These are phyloP conservation scores for Candida fluviatilis DNA, from an alignment of 805 yeast genomes.

Conservation along the genomic window DNA sequence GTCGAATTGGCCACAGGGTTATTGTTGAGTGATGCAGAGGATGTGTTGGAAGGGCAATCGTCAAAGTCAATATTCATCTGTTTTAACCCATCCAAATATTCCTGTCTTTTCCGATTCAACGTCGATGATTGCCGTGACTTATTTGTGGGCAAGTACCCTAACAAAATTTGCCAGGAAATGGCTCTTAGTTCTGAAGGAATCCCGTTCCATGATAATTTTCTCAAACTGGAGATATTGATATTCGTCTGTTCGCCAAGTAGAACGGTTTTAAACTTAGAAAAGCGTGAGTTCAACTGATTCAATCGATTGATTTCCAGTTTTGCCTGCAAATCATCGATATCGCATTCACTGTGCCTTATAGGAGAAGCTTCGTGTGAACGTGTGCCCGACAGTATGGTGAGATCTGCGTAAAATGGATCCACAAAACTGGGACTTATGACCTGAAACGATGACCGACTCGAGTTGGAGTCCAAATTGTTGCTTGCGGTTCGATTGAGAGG, in stretches of 20 bases:
- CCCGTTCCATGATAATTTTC: constrained; percentile 91
- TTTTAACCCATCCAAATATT: constrained; percentile 70
- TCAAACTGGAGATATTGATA: constrained; percentile 65
- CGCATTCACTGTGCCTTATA: not conserved
- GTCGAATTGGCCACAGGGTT: constrained; percentile 9
- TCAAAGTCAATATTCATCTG: constrained; percentile 44
- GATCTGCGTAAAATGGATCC: constrained; percentile 37
- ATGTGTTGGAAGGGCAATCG: constrained; percentile 17
- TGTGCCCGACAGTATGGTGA: constrained; percentile 13
- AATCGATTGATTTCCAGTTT: constrained; percentile 50
- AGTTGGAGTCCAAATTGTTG: constrained; percentile 8
- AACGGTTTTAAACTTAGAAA: constrained; percentile 62
- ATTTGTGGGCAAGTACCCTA: constrained; percentile 90
- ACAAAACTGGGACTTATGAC: constrained; percentile 24
- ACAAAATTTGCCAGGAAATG: constrained; percentile 79
- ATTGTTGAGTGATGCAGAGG: constrained; percentile 9
- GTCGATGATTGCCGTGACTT: constrained; percentile 68
- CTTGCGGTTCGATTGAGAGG: constrained; percentile 24
- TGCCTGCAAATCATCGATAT: constrained; percentile 27
- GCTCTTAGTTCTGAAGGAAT: constrained; percentile 80
- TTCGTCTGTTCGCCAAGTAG: constrained; percentile 41
- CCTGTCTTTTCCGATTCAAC: constrained; percentile 75
- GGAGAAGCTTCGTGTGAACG: not conserved
- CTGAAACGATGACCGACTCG: constrained; percentile 21
- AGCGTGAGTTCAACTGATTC: constrained; percentile 58